phyloP scores from a whole-genome alignment of 176 grass and related monocot species.

The Elaeis guineensis region DNA sequence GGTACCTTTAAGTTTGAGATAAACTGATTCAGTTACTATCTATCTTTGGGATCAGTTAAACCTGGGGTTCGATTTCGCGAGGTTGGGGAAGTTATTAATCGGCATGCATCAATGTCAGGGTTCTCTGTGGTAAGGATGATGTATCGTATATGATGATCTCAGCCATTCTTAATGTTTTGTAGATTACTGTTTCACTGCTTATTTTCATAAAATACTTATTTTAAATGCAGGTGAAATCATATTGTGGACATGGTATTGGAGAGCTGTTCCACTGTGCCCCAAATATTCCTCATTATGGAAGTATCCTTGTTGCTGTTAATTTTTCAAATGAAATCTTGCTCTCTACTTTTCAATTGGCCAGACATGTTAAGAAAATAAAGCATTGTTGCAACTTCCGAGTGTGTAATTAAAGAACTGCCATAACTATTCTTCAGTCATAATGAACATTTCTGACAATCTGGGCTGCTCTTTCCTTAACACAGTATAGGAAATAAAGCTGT shows the following conservation, averaged over 20 bases:
- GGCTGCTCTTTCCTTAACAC: slow-evolving; percentile 17
- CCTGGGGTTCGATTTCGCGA: slow-evolving; percentile 91
- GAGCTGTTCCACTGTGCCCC: slow-evolving; percentile 94
- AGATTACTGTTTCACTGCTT: not conserved
- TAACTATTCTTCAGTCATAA: too few relatives aligned
- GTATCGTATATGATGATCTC: not conserved
- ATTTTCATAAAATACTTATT: not conserved
- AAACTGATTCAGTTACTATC: too few relatives aligned
- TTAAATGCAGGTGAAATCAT: slow-evolving; percentile 81
- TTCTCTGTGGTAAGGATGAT: slow-evolving; percentile 73
- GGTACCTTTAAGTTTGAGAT: too few relatives aligned
- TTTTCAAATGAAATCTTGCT: too few relatives aligned
- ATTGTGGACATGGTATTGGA: slow-evolving; percentile 95
- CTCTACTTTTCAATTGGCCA: too few relatives aligned
- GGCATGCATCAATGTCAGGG: slow-evolving; percentile 82
- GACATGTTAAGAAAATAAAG: too few relatives aligned
- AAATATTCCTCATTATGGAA: slow-evolving; percentile 96
- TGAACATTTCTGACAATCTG: not conserved
- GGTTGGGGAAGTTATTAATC: slow-evolving; percentile 87
- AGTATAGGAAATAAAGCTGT: slow-evolving; percentile 93
- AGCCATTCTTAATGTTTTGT: not conserved
- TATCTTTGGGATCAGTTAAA: slow-evolving; percentile 49
- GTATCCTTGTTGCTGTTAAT: slow-evolving; percentile 24
- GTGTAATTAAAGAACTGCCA: too few relatives aligned
- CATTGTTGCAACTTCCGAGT: too few relatives aligned